Evolutionary conservation across 371 early-diverging fungal species (phyloP).

Genomic region (Mucor circinelloides): DNA sequence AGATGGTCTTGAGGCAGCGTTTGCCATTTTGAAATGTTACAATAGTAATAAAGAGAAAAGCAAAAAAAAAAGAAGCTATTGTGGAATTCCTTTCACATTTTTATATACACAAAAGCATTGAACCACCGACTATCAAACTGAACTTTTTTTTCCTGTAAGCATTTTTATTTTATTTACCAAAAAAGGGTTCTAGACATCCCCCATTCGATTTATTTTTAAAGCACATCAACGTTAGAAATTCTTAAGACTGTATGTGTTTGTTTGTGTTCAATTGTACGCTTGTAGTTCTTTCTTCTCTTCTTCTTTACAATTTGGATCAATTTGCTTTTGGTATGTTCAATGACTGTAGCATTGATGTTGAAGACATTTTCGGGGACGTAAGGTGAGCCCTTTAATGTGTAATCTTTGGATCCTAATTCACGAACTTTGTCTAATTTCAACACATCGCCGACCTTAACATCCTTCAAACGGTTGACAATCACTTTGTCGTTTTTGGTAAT

Average conservation of each 20-base stretch:
- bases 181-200: neutral
- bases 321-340: conserved; percentile 89
- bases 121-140: neutral
- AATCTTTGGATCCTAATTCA: conserved; percentile 88
- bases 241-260: conserved; percentile 80
- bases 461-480: conserved; percentile 78
- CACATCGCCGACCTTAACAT: conserved; percentile 86
- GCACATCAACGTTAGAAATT: conserved; percentile 72
- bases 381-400: conserved; percentile 85
- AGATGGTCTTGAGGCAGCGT: neutral
- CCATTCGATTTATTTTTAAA: conserved; percentile 6
- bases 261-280: conserved; percentile 73
- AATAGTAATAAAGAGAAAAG: conserved; percentile 1
- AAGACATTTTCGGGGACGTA: conserved; percentile 74
- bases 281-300: conserved; percentile 89
- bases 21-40: conserved; percentile 1
- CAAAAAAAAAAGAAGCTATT: neutral
- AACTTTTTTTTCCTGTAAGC: conserved; percentile 11
- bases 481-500: conserved; percentile 89
- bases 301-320: conserved; percentile 79
- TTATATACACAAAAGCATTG: neutral
- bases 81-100: neutral
- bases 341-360: conserved; percentile 82
- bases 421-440: conserved; percentile 84
- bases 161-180: neutral